Evolutionary conservation across 2,329 filamentous ascomycete species (phyloP).

Genomic region (Monosporascus ibericus): DNA sequence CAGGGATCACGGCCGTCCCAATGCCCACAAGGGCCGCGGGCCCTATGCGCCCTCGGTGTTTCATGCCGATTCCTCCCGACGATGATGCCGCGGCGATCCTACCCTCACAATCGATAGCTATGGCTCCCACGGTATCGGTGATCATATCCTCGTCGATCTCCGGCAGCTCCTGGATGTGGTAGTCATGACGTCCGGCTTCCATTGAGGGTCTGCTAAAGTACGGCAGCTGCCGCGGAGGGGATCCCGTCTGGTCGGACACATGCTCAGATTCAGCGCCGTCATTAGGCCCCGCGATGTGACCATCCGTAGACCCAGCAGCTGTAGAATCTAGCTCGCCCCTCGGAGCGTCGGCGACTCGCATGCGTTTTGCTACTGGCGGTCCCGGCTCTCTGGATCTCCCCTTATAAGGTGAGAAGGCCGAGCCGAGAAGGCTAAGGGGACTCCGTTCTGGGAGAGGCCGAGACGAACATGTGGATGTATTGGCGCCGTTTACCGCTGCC

Average conservation of each 20-base stretch:
- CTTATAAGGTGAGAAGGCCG: constrained; percentile 7
- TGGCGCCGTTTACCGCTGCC: constrained; percentile 6
- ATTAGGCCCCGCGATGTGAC: background rate
- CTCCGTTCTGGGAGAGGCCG: constrained; percentile 16
- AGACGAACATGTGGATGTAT: constrained; percentile 10
- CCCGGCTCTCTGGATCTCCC: constrained; percentile 1
- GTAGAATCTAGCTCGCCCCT: background rate
- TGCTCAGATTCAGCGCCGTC: background rate
- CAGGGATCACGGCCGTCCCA: constrained; percentile 82
- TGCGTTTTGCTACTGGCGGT: constrained; percentile 8
- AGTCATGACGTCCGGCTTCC: background rate
- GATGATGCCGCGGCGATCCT: constrained; percentile 92
- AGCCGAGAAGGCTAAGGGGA: constrained; percentile 20
- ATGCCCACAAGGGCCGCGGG: constrained; percentile 90
- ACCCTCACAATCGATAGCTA: constrained; percentile 80
- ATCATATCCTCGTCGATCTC: constrained; percentile 47
- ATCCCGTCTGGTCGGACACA: background rate
- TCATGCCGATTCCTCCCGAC: constrained; percentile 98
- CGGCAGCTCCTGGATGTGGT: background rate
- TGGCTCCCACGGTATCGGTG: constrained; percentile 92
- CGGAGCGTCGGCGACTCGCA: background rate
- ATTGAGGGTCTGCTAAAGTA: background rate
- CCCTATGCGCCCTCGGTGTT: constrained; percentile 84
- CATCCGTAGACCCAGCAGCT: background rate
- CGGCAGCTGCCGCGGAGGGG: background rate